Base-by-base conservation (phyloP, 148 eudicot genomes). In the Cornus controversa region DNA sequence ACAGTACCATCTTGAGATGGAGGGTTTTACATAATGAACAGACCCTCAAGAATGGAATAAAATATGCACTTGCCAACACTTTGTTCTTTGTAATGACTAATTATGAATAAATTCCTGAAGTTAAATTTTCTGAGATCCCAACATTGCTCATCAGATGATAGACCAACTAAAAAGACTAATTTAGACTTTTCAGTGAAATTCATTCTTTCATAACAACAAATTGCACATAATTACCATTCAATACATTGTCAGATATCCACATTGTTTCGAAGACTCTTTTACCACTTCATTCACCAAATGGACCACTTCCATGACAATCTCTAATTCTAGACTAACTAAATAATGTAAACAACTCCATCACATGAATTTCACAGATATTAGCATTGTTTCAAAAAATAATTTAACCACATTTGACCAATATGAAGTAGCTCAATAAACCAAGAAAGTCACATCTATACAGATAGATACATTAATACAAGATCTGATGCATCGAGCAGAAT, bases 361-460 rank as follows among this genome's bases (percentile, higher is more conserved):
- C 6, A 54, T 1, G 22, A 18, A 6, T 60, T 18, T 60, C 24
- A 42, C 27, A 29, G 47, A 24, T n/a, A 73, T 14, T 23, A 27
- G 20, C 37, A 26, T 10, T 25, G 13, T 4, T 63, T 0, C 23
- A 10, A 25, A 16, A 16, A 15, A 42, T 24, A 24, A 14, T 37
- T 8, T 25, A 74, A 37, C 50, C 64, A 62, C 54, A 36, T 40
- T 40, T 40, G 45, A 40, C 69, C 47, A 23, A 60, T 16, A 26
- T 34, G 28, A 73, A 73, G 31, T 60, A 73, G 45, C 11, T 15
- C 36, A 63, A 37, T 37, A 10, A 31, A 74, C 69, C 57, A 74
- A 74, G 77, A 63, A 74, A 73, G 13, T 27, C 24, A 63, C 53
- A 74, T 37, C 67, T 25, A 37, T 63, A 74, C 25, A 63, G n/a